Percentiles rank a stretch among this genome's conserved stretches.
These are phyloP conservation scores for Verticillium zaregamsianum DNA, from an alignment of 2,329 filamentous ascomycete genomes.

Conservation along the genomic window DNA sequence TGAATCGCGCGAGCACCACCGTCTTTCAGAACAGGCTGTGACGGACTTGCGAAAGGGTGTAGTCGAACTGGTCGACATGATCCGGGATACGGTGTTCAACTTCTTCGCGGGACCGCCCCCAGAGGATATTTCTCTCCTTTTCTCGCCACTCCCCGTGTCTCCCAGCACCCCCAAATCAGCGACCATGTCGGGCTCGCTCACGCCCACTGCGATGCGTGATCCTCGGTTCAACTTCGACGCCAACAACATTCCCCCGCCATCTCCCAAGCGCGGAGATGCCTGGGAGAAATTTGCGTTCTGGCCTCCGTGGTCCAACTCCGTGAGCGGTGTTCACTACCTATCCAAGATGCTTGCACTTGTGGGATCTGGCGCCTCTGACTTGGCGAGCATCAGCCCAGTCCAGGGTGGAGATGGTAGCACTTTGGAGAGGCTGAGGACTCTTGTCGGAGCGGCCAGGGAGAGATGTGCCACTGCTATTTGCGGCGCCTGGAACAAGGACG, in stretches of 20 bases:
- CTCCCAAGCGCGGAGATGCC: constrained; percentile 72
- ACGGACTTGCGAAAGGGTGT: constrained; percentile 71
- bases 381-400: constrained; percentile 70
- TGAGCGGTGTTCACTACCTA: constrained; percentile 89
- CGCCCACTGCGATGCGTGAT: constrained; percentile 58
- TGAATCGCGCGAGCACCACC: constrained; percentile 76
- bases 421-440: constrained; percentile 67
- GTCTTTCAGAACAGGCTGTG: constrained; percentile 67
- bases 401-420: constrained; percentile 47
- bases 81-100: constrained; percentile 72
- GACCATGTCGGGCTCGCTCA: constrained; percentile 33
- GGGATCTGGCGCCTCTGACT: constrained; percentile 81
- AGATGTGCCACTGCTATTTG: constrained; percentile 82
- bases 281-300: constrained; percentile 97
- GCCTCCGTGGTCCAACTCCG: constrained; percentile 87
- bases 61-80: constrained; percentile 75
- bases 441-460: constrained; percentile 78
- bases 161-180: constrained; percentile 63
- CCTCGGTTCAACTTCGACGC: constrained; percentile 77
- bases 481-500: constrained; percentile 88
- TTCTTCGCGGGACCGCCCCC: constrained; percentile 88
- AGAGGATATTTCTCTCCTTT: constrained; percentile 83
- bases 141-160: constrained; percentile 72
- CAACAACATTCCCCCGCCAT: constrained; percentile 70
- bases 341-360: constrained; percentile 77